These are phyloP conservation scores for Lactifluus subvellereus DNA, from an alignment of 768 basidiomycete species.

Conservation along the genomic window DNA sequence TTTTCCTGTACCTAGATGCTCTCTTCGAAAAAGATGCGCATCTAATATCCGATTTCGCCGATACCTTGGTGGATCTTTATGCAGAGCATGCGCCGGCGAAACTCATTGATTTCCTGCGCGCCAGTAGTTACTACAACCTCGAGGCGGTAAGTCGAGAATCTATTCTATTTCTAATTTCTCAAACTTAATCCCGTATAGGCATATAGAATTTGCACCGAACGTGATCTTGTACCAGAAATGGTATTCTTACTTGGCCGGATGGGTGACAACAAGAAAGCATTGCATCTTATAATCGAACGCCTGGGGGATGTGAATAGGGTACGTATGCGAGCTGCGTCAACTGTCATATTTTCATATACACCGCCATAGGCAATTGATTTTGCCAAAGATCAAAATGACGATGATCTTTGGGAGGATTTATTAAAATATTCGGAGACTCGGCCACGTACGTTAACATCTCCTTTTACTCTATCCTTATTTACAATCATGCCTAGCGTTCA, in stretches of 20 bases:
- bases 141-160: constrained; percentile 51
- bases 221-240: constrained; percentile 91
- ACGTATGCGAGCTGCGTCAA: constrained; percentile 26
- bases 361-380: constrained; percentile 70
- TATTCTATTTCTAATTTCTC: background rate
- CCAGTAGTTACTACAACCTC: constrained; percentile 86
- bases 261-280: constrained; percentile 95
- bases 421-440: constrained; percentile 90
- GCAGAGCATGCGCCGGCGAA: constrained; percentile 77
- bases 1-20: constrained; percentile 91
- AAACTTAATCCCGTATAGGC: constrained; percentile 46
- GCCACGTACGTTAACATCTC: constrained; percentile 50
- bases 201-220: constrained; percentile 76
- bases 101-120: constrained; percentile 86
- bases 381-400: constrained; percentile 93
- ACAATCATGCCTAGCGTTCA: constrained; percentile 58
- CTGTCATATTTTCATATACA: background rate
- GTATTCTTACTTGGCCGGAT: constrained; percentile 95
- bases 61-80: constrained; percentile 86
- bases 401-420: constrained; percentile 97
- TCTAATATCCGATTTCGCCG: constrained; percentile 73
- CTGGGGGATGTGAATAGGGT: constrained; percentile 89
- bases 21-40: constrained; percentile 83
- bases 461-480: background rate
- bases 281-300: constrained; percentile 92